phyloP scores from a whole-genome alignment of 1,284 basidiomycete genomes.

The Ustilago vetiveriae region DNA sequence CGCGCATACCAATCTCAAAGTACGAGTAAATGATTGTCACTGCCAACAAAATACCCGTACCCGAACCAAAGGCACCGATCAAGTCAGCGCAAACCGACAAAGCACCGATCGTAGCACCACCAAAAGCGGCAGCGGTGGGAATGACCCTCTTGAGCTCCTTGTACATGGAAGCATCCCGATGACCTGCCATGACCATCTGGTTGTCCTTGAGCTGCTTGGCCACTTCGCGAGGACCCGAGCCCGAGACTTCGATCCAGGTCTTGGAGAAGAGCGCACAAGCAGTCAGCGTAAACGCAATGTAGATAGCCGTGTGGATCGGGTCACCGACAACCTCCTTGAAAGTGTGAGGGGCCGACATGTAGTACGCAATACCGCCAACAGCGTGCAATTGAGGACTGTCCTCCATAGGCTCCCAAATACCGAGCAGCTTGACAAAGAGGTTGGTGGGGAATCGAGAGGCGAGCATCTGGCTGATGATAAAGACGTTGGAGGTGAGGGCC shows the following conservation, averaged over 20 bases:
- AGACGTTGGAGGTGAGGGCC: constrained; percentile 91
- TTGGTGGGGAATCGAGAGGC: constrained; percentile 90
- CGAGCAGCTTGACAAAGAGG: constrained; percentile 87
- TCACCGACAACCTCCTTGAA: constrained; percentile 86
- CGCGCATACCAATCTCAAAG: constrained; percentile 71
- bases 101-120: constrained; percentile 92
- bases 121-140: constrained; percentile 95
- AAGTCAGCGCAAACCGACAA: constrained; percentile 95
- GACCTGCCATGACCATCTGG: constrained; percentile 97
- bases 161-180: constrained; percentile 97
- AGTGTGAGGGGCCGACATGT: constrained; percentile 95
- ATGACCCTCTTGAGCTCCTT: constrained; percentile 98
- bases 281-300: constrained; percentile 90
- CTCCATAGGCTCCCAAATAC: constrained; percentile 96
- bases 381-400: constrained; percentile 91
- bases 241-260: constrained; percentile 99
- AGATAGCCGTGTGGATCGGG: constrained; percentile 90
- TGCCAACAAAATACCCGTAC: constrained; percentile 97
- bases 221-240: constrained; percentile 91
- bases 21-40: constrained; percentile 90
- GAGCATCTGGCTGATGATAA: constrained; percentile 93
- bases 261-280: constrained; percentile 98
- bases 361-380: constrained; percentile 92
- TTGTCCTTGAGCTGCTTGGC: constrained; percentile 99
- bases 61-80: constrained; percentile 93